Conservation (phyloP, 192 early-diverging fungal species). For the Coemansia sp. region DNA sequence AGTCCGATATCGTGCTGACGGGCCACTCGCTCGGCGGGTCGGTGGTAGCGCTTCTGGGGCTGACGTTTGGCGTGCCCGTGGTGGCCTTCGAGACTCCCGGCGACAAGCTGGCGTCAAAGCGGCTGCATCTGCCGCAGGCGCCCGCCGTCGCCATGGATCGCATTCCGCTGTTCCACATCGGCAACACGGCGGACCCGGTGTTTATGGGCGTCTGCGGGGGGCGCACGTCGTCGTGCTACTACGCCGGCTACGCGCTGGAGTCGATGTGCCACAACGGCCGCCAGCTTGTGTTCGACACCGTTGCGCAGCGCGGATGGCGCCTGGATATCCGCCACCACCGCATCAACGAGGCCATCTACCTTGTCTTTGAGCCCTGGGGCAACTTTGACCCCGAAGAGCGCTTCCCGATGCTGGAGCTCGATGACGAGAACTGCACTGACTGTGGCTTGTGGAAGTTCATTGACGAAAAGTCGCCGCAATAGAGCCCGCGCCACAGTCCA, state of each 20-base stretch:
- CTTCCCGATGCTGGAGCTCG: slow-evolving; percentile 37
- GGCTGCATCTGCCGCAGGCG: slow-evolving; percentile 77
- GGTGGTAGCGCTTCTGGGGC: slow-evolving; percentile 70
- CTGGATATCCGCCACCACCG: slow-evolving; percentile 78
- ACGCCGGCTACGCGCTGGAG: slow-evolving; percentile 75
- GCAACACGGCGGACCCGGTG: slow-evolving; percentile 89
- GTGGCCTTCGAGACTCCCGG: slow-evolving; percentile 86
- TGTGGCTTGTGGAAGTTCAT: slow-evolving; percentile 79
- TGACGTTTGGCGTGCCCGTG: slow-evolving; percentile 82
- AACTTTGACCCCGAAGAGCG: slow-evolving; percentile 30
- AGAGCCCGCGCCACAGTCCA: neutral
- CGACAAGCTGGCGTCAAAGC: slow-evolving; percentile 71
- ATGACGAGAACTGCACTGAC: slow-evolving; percentile 67
- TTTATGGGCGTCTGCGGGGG: slow-evolving; percentile 84
- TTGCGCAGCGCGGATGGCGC: slow-evolving; percentile 63
- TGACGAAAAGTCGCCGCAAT: slow-evolving; percentile 52
- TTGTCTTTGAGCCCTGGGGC: slow-evolving; percentile 55
- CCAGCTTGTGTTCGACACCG: slow-evolving; percentile 68
- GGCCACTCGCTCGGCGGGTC: slow-evolving; percentile 89
- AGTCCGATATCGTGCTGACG: slow-evolving; percentile 72
- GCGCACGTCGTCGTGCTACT: slow-evolving; percentile 64
- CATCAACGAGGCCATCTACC: slow-evolving; percentile 75
- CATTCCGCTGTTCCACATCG: slow-evolving; percentile 88
- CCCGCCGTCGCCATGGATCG: slow-evolving; percentile 55
- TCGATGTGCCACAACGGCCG: slow-evolving; percentile 83